phyloP scores from a whole-genome alignment of 2,329 filamentous ascomycete species.

The Beauveria medogensis region DNA sequence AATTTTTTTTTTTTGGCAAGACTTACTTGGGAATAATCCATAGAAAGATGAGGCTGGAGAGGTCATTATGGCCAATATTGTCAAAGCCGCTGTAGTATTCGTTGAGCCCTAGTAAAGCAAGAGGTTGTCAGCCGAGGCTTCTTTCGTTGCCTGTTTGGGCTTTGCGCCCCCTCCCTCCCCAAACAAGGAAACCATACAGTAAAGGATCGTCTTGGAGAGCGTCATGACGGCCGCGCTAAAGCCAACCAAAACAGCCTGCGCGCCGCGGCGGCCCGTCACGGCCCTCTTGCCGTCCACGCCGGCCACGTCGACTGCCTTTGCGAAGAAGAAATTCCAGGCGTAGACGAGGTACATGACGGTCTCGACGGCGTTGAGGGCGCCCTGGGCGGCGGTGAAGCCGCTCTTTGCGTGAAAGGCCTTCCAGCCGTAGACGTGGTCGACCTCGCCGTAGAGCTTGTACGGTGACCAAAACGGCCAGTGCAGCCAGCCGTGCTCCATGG shows the following conservation, averaged over 20 bases:
- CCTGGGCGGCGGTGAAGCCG: slow-evolving; percentile 75
- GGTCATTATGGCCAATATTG: slow-evolving; percentile 49
- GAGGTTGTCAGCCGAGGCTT: background rate
- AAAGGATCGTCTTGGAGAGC: slow-evolving; percentile 52
- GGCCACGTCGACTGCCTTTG: slow-evolving; percentile 15
- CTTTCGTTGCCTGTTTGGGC: too few relatives aligned
- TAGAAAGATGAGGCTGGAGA: slow-evolving; percentile 36
- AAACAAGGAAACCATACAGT: slow-evolving; percentile 38
- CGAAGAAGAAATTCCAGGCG: slow-evolving; percentile 33
- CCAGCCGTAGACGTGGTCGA: slow-evolving; percentile 78
- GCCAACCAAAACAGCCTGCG: slow-evolving; percentile 36
- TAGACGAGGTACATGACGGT: slow-evolving; percentile 54
- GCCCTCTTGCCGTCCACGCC: slow-evolving; percentile 19
- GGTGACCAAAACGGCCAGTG: slow-evolving; percentile 68
- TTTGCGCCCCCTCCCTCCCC: background rate
- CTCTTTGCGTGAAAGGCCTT: slow-evolving; percentile 58
- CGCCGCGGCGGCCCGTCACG: slow-evolving; percentile 36
- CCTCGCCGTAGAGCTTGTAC: slow-evolving; percentile 70
- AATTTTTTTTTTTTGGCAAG: too few relatives aligned
- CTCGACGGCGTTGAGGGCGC: slow-evolving; percentile 60
- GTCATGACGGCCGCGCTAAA: slow-evolving; percentile 53
- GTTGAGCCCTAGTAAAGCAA: slow-evolving; percentile 37
- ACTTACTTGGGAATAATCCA: slow-evolving; percentile 54
- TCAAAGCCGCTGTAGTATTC: slow-evolving; percentile 48
- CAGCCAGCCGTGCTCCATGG: slow-evolving; percentile 67